Evolutionary conservation across 2,329 filamentous ascomycete species (phyloP).

Genomic region (Tothia fuscella): DNA sequence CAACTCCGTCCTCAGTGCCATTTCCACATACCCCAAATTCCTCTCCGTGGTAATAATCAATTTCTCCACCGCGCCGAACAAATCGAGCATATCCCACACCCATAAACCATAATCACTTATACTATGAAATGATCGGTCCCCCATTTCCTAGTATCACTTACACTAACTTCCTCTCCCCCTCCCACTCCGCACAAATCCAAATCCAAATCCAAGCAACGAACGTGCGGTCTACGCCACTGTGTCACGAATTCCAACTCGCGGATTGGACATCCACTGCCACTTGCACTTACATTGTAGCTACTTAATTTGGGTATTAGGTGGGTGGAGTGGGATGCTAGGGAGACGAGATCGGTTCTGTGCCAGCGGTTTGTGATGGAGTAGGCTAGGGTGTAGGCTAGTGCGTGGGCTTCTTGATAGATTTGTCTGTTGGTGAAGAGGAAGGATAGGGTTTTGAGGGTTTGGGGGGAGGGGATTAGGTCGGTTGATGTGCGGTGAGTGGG

Average conservation of each 20-base stretch:
- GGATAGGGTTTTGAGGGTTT: background rate
- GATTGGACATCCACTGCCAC: background rate
- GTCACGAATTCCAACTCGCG: background rate
- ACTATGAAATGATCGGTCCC: no score
- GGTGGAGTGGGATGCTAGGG: background rate
- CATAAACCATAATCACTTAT: no score
- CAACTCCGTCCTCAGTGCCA: no score
- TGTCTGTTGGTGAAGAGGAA: background rate
- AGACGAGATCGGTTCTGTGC: background rate
- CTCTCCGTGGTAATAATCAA: no score
- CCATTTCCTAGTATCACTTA: no score
- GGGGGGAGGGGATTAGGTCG: background rate
- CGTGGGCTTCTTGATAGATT: background rate
- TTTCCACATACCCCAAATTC: no score
- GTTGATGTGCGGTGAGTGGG: background rate
- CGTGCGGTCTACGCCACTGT: background rate
- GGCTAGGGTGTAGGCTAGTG: background rate
- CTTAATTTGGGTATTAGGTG: no score
- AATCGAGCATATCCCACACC: no score
- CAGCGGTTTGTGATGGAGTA: conserved; percentile 5
- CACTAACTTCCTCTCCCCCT: no score
- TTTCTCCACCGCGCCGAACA: no score
- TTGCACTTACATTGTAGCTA: background rate
- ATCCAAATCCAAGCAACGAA: no score
- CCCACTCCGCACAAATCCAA: no score